These are phyloP conservation scores for Naganishia onofrii DNA, from an alignment of 768 basidiomycete species.

Conservation along the genomic window DNA sequence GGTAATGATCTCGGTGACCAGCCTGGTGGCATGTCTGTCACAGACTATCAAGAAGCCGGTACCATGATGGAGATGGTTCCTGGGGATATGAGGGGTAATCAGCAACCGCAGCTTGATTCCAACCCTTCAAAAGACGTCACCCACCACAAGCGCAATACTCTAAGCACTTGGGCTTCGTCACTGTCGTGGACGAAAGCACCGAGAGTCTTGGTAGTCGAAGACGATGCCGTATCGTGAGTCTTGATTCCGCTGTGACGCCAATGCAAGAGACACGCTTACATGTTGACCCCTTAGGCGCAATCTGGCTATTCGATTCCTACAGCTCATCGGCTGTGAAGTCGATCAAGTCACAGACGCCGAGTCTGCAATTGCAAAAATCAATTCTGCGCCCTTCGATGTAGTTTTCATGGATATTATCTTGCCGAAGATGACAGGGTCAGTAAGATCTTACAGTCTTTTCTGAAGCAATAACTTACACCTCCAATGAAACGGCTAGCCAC, in stretches of 20 bases:
- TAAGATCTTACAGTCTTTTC: conserved; percentile 26
- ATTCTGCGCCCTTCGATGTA: conserved; percentile 89
- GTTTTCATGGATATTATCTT: conserved; percentile 98
- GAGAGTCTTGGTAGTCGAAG: conserved; percentile 86
- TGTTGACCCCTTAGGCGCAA: conserved; percentile 60
- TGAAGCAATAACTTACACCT: not conserved
- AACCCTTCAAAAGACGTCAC: not conserved
- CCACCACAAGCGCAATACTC: conserved; percentile 2
- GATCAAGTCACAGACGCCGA: conserved; percentile 93
- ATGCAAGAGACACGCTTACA: not conserved
- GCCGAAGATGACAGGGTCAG: conserved; percentile 53
- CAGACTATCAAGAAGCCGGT: not conserved
- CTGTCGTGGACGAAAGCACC: conserved; percentile 56
- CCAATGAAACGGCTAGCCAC: conserved; percentile 32
- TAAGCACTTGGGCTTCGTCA: conserved; percentile 23
- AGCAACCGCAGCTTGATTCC: not conserved
- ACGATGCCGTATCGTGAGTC: conserved; percentile 69
- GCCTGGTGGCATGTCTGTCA: not conserved
- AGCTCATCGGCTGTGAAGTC: conserved; percentile 90
- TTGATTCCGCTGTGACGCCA: too few relatives aligned
- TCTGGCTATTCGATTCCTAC: conserved; percentile 85
- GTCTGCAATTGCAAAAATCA: conserved; percentile 92
- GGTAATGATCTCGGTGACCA: not conserved
- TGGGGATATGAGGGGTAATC: not conserved
- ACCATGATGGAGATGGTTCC: conserved; percentile 1